Evolutionary conservation across 352 stramenopile species (phyloP).

Genomic region (Phytophthora colocasiae): DNA sequence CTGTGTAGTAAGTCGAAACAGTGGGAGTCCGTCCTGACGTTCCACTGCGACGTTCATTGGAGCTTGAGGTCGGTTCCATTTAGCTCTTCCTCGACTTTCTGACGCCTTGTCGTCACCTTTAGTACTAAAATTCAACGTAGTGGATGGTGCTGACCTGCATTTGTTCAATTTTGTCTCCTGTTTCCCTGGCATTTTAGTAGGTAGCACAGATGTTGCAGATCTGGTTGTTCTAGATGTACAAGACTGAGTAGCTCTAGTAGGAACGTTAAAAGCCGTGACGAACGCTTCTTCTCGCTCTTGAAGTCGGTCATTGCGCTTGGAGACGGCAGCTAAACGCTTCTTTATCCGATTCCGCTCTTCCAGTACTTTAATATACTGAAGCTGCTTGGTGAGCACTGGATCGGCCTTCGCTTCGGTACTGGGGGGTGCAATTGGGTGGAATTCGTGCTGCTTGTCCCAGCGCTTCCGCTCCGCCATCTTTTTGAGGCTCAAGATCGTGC

Average conservation of each 20-base stretch:
- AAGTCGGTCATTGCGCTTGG: conserved; percentile 62
- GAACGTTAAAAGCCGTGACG: conserved; percentile 82
- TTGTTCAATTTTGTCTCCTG: conserved; percentile 27
- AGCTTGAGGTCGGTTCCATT: conserved; percentile 61
- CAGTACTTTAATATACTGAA: conserved; percentile 86
- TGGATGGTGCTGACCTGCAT: conserved; percentile 56
- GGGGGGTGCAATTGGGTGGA: conserved; percentile 5
- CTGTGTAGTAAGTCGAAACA: conserved; percentile 39
- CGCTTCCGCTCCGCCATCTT: conserved; percentile 54
- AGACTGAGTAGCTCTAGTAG: conserved; percentile 18
- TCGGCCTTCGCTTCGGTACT: conserved; percentile 36
- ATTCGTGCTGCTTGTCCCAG: conserved; percentile 55
- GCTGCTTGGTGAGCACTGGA: conserved; percentile 75
- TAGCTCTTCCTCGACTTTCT: conserved; percentile 36
- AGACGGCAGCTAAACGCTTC: conserved; percentile 73
- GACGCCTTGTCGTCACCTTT: conserved; percentile 10
- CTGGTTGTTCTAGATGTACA: conserved; percentile 46
- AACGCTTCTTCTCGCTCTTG: conserved; percentile 79
- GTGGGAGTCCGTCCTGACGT: conserved; percentile 42
- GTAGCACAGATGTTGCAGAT: conserved; percentile 52
- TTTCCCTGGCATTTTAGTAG: conserved; percentile 32
- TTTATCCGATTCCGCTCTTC: conserved; percentile 85
- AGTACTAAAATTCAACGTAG: conserved; percentile 37
- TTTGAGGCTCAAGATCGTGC: not conserved
- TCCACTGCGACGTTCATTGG: conserved; percentile 52